Conservation (phyloP, 331 rosid genomes). For the Quercus lobata region DNA sequence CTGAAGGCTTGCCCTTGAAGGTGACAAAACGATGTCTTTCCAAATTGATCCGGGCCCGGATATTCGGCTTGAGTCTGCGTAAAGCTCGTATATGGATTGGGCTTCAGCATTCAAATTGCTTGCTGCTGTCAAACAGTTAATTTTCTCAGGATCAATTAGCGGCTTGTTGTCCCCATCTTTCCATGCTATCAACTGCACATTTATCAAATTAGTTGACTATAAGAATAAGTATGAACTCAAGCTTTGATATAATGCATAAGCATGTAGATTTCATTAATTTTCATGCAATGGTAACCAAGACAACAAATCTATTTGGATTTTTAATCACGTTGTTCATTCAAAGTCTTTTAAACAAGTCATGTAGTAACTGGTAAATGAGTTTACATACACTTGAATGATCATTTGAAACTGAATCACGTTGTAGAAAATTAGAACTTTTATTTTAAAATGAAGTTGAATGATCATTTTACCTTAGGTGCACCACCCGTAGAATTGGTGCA, state of each 20-base stretch:
- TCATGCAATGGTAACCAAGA: too few species aligned
- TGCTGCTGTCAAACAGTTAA: conserved; percentile 34
- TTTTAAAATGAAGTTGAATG: background rate
- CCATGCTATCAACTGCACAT: conserved; percentile 62
- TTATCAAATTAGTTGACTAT: background rate
- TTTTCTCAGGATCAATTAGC: conserved; percentile 50
- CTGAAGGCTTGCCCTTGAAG: conserved; percentile 50
- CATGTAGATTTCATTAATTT: too few species aligned
- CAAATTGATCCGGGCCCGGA: conserved; percentile 46
- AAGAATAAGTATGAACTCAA: too few species aligned
- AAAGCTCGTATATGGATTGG: conserved; percentile 64
- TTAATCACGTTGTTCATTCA: too few species aligned
- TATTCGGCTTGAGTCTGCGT: conserved; percentile 33
- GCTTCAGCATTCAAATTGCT: conserved; percentile 58
- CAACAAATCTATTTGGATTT: too few species aligned
- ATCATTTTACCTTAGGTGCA: conserved; percentile 63
- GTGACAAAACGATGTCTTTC: conserved; percentile 53
- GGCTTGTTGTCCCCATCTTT: conserved; percentile 50
- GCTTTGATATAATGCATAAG: too few species aligned
- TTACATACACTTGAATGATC: too few species aligned
- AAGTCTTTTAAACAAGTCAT: too few species aligned
- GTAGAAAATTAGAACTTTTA: too few species aligned
- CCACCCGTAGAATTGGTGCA: conserved; percentile 46
- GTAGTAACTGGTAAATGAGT: too few species aligned
- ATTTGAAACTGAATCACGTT: too few species aligned